Conservation (phyloP, 371 early-diverging fungal genomes). For the Haplosporangium sp. region DNA sequence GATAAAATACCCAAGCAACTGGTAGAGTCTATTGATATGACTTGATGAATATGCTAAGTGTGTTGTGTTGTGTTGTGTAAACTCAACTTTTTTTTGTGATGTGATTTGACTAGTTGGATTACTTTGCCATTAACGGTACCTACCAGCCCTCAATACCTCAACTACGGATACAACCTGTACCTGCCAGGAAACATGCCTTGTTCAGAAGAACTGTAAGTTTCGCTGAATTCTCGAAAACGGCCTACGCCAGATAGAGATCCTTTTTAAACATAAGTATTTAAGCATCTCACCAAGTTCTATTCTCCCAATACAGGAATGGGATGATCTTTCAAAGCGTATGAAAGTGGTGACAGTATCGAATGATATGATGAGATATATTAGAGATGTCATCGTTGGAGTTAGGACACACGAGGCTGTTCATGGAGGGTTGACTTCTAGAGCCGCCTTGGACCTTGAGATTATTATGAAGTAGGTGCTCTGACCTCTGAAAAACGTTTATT, state of each 20-base stretch:
- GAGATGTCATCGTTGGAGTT: constrained; percentile 72
- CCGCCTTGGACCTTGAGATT: constrained; percentile 66
- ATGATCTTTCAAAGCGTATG: constrained; percentile 60
- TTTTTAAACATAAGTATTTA: too few relatives aligned
- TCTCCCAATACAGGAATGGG: constrained; percentile 60
- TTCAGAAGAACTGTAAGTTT: constrained; percentile 29
- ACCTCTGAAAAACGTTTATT: too few relatives aligned
- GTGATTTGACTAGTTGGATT: constrained; percentile 58
- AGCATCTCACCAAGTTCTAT: too few relatives aligned
- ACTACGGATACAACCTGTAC: constrained; percentile 22
- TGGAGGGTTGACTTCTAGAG: constrained; percentile 70
- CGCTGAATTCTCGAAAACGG: too few relatives aligned
- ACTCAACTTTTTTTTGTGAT: too few relatives aligned
- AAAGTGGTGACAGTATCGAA: constrained; percentile 66
- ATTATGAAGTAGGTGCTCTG: constrained; percentile 62
- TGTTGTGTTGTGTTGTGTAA: too few relatives aligned
- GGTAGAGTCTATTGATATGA: constrained; percentile 30
- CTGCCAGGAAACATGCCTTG: constrained; percentile 29
- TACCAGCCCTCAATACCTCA: constrained; percentile 38
- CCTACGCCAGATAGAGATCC: too few relatives aligned
- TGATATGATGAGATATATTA: constrained; percentile 69
- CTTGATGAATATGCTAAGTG: not conserved
- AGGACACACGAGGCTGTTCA: constrained; percentile 70
- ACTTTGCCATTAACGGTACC: constrained; percentile 65
- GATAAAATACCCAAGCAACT: constrained; percentile 66